Evolutionary conservation across 176 grass and related monocot genomes (phyloP).

Genomic region (bread wheat (Triticum aestivum)): DNA sequence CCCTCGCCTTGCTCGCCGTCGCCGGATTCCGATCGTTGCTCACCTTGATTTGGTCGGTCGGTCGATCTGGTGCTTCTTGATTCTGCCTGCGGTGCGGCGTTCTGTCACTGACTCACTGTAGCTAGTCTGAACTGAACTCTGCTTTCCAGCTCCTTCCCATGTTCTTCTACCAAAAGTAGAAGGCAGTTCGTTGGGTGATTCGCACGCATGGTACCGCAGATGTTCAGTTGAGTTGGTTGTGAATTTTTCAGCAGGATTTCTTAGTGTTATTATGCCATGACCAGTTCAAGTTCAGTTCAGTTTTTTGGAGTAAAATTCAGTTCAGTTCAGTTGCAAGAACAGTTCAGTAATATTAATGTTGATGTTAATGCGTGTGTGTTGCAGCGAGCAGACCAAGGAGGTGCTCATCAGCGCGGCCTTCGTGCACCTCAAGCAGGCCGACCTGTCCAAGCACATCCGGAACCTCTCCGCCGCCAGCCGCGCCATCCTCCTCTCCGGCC

Average conservation of each 20-base stretch:
- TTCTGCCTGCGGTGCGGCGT: not conserved
- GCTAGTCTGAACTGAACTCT: not conserved
- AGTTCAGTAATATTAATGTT: too few relatives aligned
- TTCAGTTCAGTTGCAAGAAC: not conserved
- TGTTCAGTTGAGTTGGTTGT: not conserved
- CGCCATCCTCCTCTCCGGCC: conserved; percentile 80
- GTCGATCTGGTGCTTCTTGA: not conserved
- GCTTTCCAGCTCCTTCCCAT: not conserved
- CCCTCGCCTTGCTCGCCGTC: not conserved
- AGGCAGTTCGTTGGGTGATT: not conserved
- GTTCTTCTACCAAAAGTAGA: not conserved
- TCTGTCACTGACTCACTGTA: not conserved
- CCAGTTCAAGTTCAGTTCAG: not conserved
- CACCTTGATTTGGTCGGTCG: not conserved
- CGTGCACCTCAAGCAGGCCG: conserved; percentile 75
- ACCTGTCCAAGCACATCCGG: conserved; percentile 74
- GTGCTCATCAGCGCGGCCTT: conserved; percentile 90
- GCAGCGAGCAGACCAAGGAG: conserved; percentile 74
- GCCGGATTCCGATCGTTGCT: not conserved
- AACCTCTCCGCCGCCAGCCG: conserved; percentile 89
- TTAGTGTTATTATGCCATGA: too few relatives aligned
- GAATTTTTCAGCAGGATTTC: not conserved
- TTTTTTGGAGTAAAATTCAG: not conserved
- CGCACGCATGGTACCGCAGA: not conserved
- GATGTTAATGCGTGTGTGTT: conserved; percentile 4